Evolutionary conservation across 2,329 filamentous ascomycete genomes (phyloP), one percentile per base, ranked within the genome.

Genomic region (Chaetomium olivaceum): DNA sequence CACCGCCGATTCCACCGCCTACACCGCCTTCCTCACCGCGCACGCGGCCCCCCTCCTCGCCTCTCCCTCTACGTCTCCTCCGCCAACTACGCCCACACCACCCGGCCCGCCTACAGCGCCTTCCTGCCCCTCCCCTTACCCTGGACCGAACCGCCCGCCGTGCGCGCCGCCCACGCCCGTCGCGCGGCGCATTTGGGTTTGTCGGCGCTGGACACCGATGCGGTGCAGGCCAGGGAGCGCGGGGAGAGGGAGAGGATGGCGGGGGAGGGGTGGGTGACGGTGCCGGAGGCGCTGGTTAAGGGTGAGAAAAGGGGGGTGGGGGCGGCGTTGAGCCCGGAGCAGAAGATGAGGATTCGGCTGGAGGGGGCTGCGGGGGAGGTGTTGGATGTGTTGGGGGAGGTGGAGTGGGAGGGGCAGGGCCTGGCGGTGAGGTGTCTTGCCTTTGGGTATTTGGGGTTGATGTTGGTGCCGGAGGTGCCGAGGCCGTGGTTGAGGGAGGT

Each of bases 61-160:
- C 72, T 87, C 97, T 64, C 93, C 60, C 89, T 98, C 71, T 98
- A 96, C 77, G 90, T 95, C 69, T 95, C 93, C 36, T 91, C 90
- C 64, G 87, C 92, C 69, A 97, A 98, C 80, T 99, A 95, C 85
- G 83, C 88, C 63, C 81, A 84, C 52, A 80, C 85, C 58, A 97
- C 93, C 4, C 88, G 92, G 19, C 91, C 92, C 2, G 89, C 92
- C 46, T 97, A 93, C 79, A 92, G 89, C 70, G 80, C 82, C 6
- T 85, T 97, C 64, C 86, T 98, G 48, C 87, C 90, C 50, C 96
- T 95, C 82, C 93, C 95, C 21, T 84, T 93, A 68, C 93, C 93
- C 72, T 99, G 95, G 86, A 90, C 91, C 51, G 82, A 96, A 5
- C 93, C 93, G 2, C 88, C 91, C 0, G 82, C 86, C 63, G 82